Percentiles rank a stretch among this genome's conserved stretches.
phyloP scores from a whole-genome alignment of 2,329 filamentous ascomycete genomes.

The Trichoderma polysporum region DNA sequence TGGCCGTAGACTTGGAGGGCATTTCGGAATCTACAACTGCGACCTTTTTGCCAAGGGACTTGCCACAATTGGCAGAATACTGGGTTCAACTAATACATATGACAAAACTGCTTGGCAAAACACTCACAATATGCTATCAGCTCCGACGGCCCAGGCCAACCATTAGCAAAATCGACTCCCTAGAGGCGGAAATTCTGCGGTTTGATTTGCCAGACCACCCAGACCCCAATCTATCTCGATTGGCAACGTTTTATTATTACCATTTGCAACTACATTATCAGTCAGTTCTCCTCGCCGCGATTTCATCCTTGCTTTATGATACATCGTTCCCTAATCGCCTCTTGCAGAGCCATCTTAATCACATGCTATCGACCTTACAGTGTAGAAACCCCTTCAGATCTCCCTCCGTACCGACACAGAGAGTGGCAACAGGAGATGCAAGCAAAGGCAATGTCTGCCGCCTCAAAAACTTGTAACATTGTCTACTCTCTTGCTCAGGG shows the following conservation, averaged over 20 bases:
- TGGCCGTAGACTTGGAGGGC: constrained; percentile 5
- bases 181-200: constrained; percentile 5
- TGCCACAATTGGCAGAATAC: constrained; percentile 5
- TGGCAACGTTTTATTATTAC: constrained; percentile 13
- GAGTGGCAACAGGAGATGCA: constrained; percentile 17
- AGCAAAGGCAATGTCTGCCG: constrained; percentile 9
- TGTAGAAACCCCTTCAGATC: constrained; percentile 5
- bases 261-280: constrained; percentile 14
- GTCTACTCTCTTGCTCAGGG: constrained; percentile 12
- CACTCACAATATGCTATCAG: neutral
- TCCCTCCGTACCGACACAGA: constrained; percentile 1
- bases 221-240: neutral
- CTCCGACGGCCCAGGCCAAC: constrained; percentile 1
- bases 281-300: neutral
- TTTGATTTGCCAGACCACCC: constrained; percentile 4
- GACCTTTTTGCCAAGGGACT: constrained; percentile 1
- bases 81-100: constrained; percentile 10
- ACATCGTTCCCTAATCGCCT: neutral
- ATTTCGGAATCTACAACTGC: constrained; percentile 8
- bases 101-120: constrained; percentile 8
- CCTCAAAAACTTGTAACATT: constrained; percentile 16
- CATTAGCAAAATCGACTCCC: neutral
- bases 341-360: neutral
- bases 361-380: constrained; percentile 10
- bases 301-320: too few species aligned